These are phyloP conservation scores for Malassezia sympodialis DNA, from an alignment of 1,284 basidiomycete species.

Conservation along the genomic window DNA sequence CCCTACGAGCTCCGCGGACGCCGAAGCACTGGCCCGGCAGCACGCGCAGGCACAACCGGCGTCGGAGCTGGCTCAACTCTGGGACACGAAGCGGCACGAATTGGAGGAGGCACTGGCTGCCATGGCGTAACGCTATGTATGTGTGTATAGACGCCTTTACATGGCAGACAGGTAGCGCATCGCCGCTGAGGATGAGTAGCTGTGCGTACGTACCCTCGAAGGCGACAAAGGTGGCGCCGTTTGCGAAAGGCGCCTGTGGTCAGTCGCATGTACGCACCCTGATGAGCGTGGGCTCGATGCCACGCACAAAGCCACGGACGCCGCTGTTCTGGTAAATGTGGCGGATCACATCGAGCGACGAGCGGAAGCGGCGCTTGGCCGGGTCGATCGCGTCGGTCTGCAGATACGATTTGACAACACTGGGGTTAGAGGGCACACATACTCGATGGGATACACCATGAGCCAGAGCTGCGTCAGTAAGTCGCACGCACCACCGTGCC, in stretches of 20 bases:
- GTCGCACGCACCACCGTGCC: conserved; percentile 20
- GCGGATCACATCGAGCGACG: conserved; percentile 68
- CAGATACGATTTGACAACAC: conserved; percentile 12
- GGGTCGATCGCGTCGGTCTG: conserved; percentile 66
- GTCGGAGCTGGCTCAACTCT: not conserved
- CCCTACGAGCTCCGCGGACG: not conserved
- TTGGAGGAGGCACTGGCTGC: conserved; percentile 10
- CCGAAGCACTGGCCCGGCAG: not conserved
- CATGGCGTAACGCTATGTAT: conserved; percentile 5
- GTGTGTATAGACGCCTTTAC: not conserved
- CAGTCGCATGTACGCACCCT: conserved; percentile 50
- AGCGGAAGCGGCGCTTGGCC: conserved; percentile 59
- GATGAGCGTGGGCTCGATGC: conserved; percentile 79
- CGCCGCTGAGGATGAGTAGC: not conserved
- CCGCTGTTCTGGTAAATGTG: conserved; percentile 75
- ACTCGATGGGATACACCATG: conserved; percentile 15
- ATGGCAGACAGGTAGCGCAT: not conserved
- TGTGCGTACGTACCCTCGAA: conserved; percentile 24
- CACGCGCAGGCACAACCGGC: not conserved
- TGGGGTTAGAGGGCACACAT: not conserved
- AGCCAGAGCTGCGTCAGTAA: conserved; percentile 4
- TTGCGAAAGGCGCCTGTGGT: conserved; percentile 36
- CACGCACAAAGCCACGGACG: conserved; percentile 72
- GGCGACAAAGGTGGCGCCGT: conserved; percentile 44
- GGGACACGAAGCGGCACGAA: conserved; percentile 7